phyloP scores from a whole-genome alignment of 306 rosid genomes.

The Gastrolobium bilobum region DNA sequence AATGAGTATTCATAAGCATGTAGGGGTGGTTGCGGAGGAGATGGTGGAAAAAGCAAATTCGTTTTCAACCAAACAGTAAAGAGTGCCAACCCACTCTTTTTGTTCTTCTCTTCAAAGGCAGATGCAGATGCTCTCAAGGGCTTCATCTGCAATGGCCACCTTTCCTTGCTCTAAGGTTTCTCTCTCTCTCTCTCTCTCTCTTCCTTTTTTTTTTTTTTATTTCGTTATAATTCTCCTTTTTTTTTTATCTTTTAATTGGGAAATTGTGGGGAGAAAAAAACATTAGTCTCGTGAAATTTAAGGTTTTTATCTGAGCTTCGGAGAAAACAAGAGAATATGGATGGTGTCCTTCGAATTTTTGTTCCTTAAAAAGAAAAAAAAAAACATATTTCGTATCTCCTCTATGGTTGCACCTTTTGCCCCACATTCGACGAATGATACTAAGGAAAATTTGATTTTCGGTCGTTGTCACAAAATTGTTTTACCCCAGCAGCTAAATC shows the following conservation, averaged over 20 bases:
- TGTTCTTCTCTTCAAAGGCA: background rate
- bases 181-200: conserved; percentile 7
- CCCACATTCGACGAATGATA: background rate
- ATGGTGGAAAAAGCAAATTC: conserved; percentile 41
- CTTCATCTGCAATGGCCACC: conserved; percentile 75
- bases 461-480: background rate
- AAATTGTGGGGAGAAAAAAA: background rate
- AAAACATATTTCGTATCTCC: background rate
- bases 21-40: conserved; percentile 48
- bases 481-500: conserved; percentile 18
- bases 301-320: background rate
- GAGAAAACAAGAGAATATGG: conserved; percentile 4
- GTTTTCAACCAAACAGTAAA: conserved; percentile 48
- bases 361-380: background rate
- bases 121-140: conserved; percentile 70
- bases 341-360: background rate
- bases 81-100: conserved; percentile 52
- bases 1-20: conserved; percentile 15
- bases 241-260: background rate
- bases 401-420: conserved; percentile 15
- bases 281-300: background rate
- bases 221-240: background rate
- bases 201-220: background rate
- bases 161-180: conserved; percentile 70
- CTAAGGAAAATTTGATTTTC: conserved; percentile 20